Percentiles rank a stretch among this genome's conserved stretches.
phyloP scores from a whole-genome alignment of 352 stramenopile species.

The Phytophthora tubulina region DNA sequence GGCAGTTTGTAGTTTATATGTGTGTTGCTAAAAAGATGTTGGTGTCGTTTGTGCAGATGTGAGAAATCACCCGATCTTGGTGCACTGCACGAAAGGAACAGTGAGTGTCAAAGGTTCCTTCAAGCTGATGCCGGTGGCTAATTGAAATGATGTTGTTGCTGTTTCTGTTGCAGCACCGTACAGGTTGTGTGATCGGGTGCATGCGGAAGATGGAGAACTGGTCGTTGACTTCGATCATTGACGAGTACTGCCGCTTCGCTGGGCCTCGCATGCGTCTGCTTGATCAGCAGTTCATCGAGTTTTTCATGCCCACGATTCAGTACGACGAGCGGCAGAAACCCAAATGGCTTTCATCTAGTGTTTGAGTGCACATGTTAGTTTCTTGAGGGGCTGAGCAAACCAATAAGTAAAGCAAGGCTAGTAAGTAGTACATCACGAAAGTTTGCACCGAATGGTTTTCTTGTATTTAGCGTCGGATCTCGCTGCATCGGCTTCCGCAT shows the following conservation, averaged over 20 bases:
- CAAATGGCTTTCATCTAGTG: constrained; percentile 58
- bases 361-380: neutral
- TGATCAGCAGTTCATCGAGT: constrained; percentile 93
- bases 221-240: constrained; percentile 88
- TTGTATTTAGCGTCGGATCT: constrained; percentile 46
- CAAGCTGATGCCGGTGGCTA: neutral
- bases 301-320: constrained; percentile 81
- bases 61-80: constrained; percentile 88
- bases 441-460: constrained; percentile 34
- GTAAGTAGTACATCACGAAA: constrained; percentile 17
- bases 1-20: neutral
- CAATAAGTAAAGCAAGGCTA: constrained; percentile 17
- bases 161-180: constrained; percentile 64
- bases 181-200: constrained; percentile 87
- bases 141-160: neutral
- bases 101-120: constrained; percentile 31
- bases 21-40: constrained; percentile 14
- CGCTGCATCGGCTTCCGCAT: constrained; percentile 40
- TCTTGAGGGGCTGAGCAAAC: neutral
- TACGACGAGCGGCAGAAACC: constrained; percentile 86
- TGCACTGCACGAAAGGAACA: constrained; percentile 91
- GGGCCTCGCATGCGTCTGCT: constrained; percentile 85
- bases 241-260: constrained; percentile 90
- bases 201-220: constrained; percentile 91
- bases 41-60: constrained; percentile 51